Conservation (phyloP, 345 rosid genomes). For the Noccaea caerulescens region DNA sequence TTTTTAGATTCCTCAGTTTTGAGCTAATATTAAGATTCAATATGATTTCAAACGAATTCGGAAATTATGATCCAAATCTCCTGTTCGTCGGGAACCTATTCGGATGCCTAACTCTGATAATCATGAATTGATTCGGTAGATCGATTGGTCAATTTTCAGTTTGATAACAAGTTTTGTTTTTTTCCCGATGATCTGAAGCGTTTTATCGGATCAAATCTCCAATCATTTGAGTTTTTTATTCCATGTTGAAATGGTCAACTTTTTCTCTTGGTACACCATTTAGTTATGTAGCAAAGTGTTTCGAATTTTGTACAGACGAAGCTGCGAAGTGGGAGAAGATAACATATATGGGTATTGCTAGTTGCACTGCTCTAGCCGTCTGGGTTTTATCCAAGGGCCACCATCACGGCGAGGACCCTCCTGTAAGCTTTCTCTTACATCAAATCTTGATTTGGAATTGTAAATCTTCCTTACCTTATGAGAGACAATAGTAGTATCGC, state of each 20-base stretch:
- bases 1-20: not conserved
- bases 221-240: not conserved
- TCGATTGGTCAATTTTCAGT: not conserved
- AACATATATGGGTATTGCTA: slow-evolving; percentile 66
- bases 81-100: not conserved
- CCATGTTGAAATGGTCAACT: not conserved
- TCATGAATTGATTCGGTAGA: slow-evolving; percentile 1
- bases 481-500: not conserved
- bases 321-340: slow-evolving; percentile 95
- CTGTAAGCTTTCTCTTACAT: slow-evolving; percentile 56
- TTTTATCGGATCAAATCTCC: slow-evolving; percentile 13
- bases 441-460: not conserved
- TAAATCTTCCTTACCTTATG: slow-evolving; percentile 1
- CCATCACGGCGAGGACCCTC: slow-evolving; percentile 80
- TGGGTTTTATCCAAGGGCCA: slow-evolving; percentile 84
- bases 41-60: slow-evolving; percentile 7
- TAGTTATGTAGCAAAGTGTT: not conserved
- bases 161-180: not conserved
- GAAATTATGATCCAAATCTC: not conserved
- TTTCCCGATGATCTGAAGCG: not conserved
- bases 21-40: slow-evolving; percentile 10
- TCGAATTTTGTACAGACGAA: slow-evolving; percentile 55
- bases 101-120: not conserved
- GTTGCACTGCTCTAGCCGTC: slow-evolving; percentile 63
- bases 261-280: not conserved